Conservation (phyloP, 768 basidiomycete species). For the Hypholoma fasciculare region DNA sequence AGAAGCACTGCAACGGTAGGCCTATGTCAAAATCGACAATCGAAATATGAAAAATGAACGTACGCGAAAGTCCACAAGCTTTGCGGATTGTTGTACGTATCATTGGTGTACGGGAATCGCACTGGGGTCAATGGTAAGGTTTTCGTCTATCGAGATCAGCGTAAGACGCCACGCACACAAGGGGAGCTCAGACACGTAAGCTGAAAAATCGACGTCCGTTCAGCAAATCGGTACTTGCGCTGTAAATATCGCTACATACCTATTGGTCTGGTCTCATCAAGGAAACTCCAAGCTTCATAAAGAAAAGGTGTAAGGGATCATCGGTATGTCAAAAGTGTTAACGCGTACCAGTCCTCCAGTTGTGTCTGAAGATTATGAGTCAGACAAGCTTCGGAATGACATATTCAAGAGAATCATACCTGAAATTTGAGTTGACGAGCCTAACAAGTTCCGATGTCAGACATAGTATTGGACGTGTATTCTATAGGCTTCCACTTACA, state of each 20-base stretch:
- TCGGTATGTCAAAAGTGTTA: neutral
- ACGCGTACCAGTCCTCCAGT: slow-evolving; percentile 46
- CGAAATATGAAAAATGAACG: slow-evolving; percentile 15
- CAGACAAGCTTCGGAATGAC: neutral
- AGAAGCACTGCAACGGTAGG: neutral
- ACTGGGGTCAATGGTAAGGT: slow-evolving; percentile 28
- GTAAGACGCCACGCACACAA: slow-evolving; percentile 11
- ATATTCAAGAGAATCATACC: slow-evolving; percentile 26
- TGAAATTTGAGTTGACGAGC: slow-evolving; percentile 43
- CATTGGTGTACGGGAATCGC: slow-evolving; percentile 60
- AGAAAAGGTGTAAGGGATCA: neutral
- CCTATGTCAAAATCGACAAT: neutral
- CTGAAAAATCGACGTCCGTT: slow-evolving; percentile 17
- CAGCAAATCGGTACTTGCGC: neutral
- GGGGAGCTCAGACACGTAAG: slow-evolving; percentile 44
- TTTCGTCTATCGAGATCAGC: neutral
- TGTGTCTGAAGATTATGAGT: slow-evolving; percentile 25
- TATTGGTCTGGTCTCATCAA: slow-evolving; percentile 40
- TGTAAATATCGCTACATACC: slow-evolving; percentile 22
- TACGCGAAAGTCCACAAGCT: slow-evolving; percentile 61
- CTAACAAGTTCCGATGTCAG: slow-evolving; percentile 17
- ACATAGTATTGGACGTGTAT: neutral
- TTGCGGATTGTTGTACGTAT: slow-evolving; percentile 66
- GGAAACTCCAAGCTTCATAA: slow-evolving; percentile 41
- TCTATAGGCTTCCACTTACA: slow-evolving; percentile 30